phyloP scores from a whole-genome alignment of 441 rosid genomes.

The Gossypium lobatum region DNA sequence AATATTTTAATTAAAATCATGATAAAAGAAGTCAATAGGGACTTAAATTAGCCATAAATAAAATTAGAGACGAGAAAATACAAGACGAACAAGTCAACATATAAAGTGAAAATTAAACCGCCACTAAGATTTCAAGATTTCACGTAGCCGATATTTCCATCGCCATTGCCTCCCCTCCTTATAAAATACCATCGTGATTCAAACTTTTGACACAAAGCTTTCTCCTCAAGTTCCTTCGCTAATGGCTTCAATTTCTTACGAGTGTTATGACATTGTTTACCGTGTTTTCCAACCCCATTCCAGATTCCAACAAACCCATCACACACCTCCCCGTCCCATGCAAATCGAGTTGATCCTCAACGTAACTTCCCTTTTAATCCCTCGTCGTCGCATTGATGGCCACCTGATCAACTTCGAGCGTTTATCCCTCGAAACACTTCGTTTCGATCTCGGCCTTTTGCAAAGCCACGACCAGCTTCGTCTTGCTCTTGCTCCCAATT shows the following conservation, averaged over 20 bases:
- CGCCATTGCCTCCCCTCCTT: too few species aligned
- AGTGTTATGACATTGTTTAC: background rate
- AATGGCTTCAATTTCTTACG: background rate
- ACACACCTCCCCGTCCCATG: background rate
- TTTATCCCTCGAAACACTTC: background rate
- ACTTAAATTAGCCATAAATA: too few species aligned
- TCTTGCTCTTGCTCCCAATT: background rate
- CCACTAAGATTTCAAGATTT: too few species aligned
- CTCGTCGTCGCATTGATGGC: accelerated
- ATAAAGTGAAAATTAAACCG: background rate
- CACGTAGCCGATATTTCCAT: too few species aligned
- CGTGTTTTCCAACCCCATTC: background rate
- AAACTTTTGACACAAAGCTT: background rate
- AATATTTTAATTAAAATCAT: too few species aligned
- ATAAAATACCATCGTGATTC: too few species aligned
- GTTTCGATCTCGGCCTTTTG: background rate
- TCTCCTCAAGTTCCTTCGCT: background rate
- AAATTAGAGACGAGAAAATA: too few species aligned
- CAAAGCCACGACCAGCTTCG: background rate
- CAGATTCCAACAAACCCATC: background rate
- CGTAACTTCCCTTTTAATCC: too few species aligned
- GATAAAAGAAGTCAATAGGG: too few species aligned
- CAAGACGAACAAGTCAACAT: too few species aligned
- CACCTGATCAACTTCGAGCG: background rate
- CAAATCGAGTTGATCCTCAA: background rate